phyloP scores from a whole-genome alignment of 306 rosid genomes.

The Vigna mungo region DNA sequence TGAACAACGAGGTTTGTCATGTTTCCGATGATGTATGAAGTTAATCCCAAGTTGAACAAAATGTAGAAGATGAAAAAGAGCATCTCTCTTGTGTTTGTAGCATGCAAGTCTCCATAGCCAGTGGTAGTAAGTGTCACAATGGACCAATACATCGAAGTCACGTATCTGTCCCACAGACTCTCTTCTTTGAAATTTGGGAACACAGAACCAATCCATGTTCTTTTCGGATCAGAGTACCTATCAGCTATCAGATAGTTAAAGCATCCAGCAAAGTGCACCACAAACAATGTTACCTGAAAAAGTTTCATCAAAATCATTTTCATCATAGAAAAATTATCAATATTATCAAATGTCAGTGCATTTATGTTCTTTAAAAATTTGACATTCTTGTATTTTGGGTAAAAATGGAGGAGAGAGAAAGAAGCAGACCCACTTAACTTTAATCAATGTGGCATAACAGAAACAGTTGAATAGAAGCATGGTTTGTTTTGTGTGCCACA shows the following conservation, averaged over 20 bases:
- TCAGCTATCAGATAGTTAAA: constrained; percentile 77
- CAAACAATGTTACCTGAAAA: constrained; percentile 92
- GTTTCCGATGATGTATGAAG: constrained; percentile 88
- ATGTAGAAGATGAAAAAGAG: constrained; percentile 77
- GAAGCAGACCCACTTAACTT: neutral
- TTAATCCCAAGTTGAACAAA: constrained; percentile 88
- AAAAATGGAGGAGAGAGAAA: too few relatives aligned
- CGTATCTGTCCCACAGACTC: constrained; percentile 74
- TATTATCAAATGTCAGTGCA: too few relatives aligned
- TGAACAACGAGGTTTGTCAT: constrained; percentile 93
- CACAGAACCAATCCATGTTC: constrained; percentile 86
- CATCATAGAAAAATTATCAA: too few relatives aligned
- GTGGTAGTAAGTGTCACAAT: constrained; percentile 91
- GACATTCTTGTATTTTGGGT: too few relatives aligned
- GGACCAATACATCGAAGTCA: constrained; percentile 82
- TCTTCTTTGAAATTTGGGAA: constrained; percentile 73
- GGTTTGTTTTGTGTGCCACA: neutral
- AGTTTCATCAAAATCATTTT: neutral
- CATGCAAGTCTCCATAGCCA: constrained; percentile 90
- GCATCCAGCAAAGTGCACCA: constrained; percentile 89
- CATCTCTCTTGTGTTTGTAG: constrained; percentile 86
- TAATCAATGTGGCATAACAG: neutral
- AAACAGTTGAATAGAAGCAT: neutral
- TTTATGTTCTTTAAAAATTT: too few relatives aligned
- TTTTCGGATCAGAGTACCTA: constrained; percentile 64